phyloP scores from a whole-genome alignment of 768 basidiomycete genomes.

The Goffeauzyma gilvescens region DNA sequence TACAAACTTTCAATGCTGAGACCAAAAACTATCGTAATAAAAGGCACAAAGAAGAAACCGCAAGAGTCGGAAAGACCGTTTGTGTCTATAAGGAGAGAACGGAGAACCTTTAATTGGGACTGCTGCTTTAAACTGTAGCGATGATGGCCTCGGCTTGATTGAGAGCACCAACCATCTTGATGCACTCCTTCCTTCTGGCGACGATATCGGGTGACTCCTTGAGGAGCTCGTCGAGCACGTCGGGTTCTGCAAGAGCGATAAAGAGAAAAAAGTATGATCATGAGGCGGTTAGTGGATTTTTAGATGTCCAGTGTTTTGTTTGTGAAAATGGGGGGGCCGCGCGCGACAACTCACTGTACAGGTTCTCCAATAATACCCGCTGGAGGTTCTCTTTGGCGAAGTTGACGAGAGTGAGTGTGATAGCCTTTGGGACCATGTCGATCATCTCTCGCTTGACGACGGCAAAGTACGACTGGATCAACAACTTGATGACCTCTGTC shows the following conservation, averaged over 20 bases:
- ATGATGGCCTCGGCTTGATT: slow-evolving; percentile 81
- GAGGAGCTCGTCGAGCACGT: slow-evolving; percentile 79
- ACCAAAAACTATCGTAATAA: too few relatives aligned
- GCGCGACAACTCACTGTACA: slow-evolving; percentile 47
- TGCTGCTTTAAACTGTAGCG: too few relatives aligned
- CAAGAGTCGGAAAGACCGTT: too few relatives aligned
- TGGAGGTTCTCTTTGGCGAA: slow-evolving; percentile 89
- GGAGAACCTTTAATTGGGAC: too few relatives aligned
- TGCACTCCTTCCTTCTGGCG: slow-evolving; percentile 71
- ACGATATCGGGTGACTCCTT: slow-evolving; percentile 42
- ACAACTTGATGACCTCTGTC: slow-evolving; percentile 81
- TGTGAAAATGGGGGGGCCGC: background rate
- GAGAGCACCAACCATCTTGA: slow-evolving; percentile 77
- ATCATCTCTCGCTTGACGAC: slow-evolving; percentile 97
- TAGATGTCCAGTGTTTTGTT: background rate
- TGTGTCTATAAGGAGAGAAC: too few relatives aligned
- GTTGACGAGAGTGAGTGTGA: slow-evolving; percentile 73
- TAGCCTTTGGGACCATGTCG: slow-evolving; percentile 96
- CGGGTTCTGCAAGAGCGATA: slow-evolving; percentile 40
- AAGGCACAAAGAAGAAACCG: too few relatives aligned
- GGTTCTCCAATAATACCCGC: slow-evolving; percentile 76
- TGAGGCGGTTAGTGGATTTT: too few relatives aligned
- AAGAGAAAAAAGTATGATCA: background rate
- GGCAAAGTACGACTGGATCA: slow-evolving; percentile 93
- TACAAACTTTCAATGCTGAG: too few relatives aligned